Evolutionary conservation across 768 basidiomycete genomes (phyloP), one percentile per base, ranked within the genome.

Genomic region (Scleroderma bovista): DNA sequence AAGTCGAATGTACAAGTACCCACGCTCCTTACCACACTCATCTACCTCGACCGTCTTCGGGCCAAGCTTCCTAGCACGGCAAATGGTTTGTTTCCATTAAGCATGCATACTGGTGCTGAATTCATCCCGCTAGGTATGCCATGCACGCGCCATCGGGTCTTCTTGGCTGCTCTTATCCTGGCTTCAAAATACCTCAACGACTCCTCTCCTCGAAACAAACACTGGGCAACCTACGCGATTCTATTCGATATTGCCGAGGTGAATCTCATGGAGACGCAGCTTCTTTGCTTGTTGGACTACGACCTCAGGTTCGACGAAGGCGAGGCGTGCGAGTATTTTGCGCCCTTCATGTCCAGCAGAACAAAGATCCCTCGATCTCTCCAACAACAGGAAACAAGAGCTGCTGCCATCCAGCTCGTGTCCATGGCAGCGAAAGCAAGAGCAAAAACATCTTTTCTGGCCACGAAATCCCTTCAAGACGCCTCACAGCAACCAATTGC

Each of bases 141-240:
- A 20, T 96, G 93, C 68, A 95, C 95, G 19, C 81, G 92, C 32
- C 95, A 98, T 63, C 85, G 95, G 43, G 86, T 99, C 46, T 97
- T 99, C 71, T 79, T 99, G 58, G 95, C 95, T 20, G 86, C 89
- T 1, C 85, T 99, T 59, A 97, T 99, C 68, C 88, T 92, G 37
- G 84, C 95, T 20, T 87, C 93, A 54, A 99, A 99, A 72, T 97
- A 97, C 69, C 82, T 97, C 63, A 96, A 99, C 69, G 92, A 94
- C 69, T 87, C 88, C n/a, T 86, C 87, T 40, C 91, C 91, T 3
- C 95, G 93, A 77, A 99, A 97, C 73, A 78, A 78, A 65, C 89
- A 96, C 73, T 99, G 95, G 95, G 80, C 85, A 49, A 70, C 71
- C 43, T 90, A 93, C 65, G 86, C 84, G 16, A 72, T 74, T 38